Percentiles rank a stretch among this genome's conserved stretches.
These are phyloP conservation scores for Onygenales sp. DNA, from an alignment of 2,329 filamentous ascomycete species.

Conservation along the genomic window DNA sequence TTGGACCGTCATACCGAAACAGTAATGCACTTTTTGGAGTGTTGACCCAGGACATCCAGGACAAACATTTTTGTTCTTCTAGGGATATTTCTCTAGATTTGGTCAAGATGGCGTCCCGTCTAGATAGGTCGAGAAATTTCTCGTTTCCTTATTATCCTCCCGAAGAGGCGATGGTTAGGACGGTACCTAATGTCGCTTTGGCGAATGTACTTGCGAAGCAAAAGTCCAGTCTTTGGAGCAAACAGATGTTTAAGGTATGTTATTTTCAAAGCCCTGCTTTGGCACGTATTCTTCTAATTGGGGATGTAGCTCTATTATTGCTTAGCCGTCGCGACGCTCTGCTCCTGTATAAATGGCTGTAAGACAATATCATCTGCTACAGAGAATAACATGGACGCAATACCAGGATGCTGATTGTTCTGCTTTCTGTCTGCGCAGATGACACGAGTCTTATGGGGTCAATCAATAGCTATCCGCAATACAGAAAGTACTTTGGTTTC, in stretches of 20 bases:
- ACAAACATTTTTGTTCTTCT: not conserved
- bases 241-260: conserved; percentile 2
- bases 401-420: not conserved
- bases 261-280: not conserved
- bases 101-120: not conserved
- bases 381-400: too few species aligned
- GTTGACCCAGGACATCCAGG: too few species aligned
- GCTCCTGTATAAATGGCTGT: conserved; percentile 4
- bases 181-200: not conserved
- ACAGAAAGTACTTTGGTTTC: conserved; percentile 36
- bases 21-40: too few species aligned
- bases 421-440: not conserved
- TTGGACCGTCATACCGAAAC: too few species aligned
- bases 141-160: not conserved
- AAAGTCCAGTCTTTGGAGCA: not conserved
- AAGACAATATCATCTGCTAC: not conserved
- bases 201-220: conserved; percentile 3
- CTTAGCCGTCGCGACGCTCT: conserved; percentile 1
- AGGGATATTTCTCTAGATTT: not conserved
- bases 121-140: not conserved
- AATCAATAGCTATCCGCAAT: conserved; percentile 39
- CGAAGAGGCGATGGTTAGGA: not conserved
- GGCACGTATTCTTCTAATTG: not conserved
- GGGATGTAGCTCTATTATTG: conserved; percentile 2
- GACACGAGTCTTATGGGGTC: conserved; percentile 32